Evolutionary conservation across 1,284 basidiomycete genomes (phyloP), one percentile per base, ranked within the genome.

Genomic region (Cutaneotrichosporon sp.): DNA sequence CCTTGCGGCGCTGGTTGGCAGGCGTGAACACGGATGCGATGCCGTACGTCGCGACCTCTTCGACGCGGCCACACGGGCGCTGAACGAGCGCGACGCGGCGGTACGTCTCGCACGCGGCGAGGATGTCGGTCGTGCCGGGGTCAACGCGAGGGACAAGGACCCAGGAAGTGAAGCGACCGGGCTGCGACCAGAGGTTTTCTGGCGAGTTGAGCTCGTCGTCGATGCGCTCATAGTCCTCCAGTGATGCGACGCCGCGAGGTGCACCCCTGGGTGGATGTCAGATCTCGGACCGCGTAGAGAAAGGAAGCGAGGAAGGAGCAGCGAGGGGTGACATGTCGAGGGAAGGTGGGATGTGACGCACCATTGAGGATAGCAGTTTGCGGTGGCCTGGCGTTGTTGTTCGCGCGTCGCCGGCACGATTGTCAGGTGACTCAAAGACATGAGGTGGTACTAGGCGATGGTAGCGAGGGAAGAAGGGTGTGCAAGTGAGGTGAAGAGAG

Each of bases 11-110:
- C 54, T 71, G 65, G 20, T 64, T 18, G 2, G 50, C 43, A 0
- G 72, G 72, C 1, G 73, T 75, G 27, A 71, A 68, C 1, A 78
- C 75, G 0, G 69, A 71, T 2, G 66, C 66, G 24, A 78, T 68
- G n/a, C 47, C 71, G 59, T 78, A 78, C 11, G 31, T 56, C 20
- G n/a, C 53, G 5, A 24, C 47, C 27, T 54, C 46, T n/a, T 33
- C 25, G 6, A 55, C 51, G 4, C n/a, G 11, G 2, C 58, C 58
- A 46, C 20, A 25, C 8, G 18, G 22, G 6, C 49, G 43, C 45
- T 42, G 49, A 8, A 58, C 56, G 9, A 42, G 24, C 13, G 25
- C 47, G 3, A 24, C 14, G n/a, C 52, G 52, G 8, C 52, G 58
- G 34, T 42, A 61, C 36, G 63, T 65, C 27, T 56, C 29, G 42